Evolutionary conservation across 202 grass and related monocot species (phyloP), one percentile per base, ranked within the genome.

Genomic region (Cymbopogon flexuosus): DNA sequence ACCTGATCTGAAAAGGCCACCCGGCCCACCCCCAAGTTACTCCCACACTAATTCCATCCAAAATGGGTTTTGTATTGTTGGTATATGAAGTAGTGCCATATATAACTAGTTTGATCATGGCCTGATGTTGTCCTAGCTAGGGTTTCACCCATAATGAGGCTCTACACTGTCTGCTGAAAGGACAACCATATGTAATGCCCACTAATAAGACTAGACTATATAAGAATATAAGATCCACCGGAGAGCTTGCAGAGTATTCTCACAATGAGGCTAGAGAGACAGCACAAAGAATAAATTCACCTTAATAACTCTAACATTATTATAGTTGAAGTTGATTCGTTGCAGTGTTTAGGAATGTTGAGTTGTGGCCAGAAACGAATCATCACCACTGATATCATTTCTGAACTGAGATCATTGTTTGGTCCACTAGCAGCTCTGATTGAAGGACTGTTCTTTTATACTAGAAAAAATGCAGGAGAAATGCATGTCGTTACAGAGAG

Each of bases 51-150:
- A 58, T 68, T 34, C 1, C 13, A 42, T 82, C 37, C 40, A 19
- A 67, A 68, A 68, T 43, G 6, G 34, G 39, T 40, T 69, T 78
- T 12, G 59, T 75, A 65, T 71, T 60, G 39, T 51, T 78, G 31
- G 74, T 36, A 36, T 68, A 82, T 29, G 79, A 78, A 54, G 57
- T 30, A 62, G 23, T 29, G 58, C 58, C 58, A 62, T 60, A 59
- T 54, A 54, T 27, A 27, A 27, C 27, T 27, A 1, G 27, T 27
- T 27, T 27, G 60, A 73, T 74, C 54, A 29, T 2, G 10, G 31
- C 49, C 62, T 88, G 27, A 47, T 58, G 65, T 47, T 78, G 30
- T 67, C 15, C 45, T 43, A 29, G 30, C 46, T 89, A 82, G 60
- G 61, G 79, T 64, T 89, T 69, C 10, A 10, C 49, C 10, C 40